These are phyloP conservation scores for Hypoxylon sp. DNA, from an alignment of 2,329 filamentous ascomycete genomes.

Conservation along the genomic window DNA sequence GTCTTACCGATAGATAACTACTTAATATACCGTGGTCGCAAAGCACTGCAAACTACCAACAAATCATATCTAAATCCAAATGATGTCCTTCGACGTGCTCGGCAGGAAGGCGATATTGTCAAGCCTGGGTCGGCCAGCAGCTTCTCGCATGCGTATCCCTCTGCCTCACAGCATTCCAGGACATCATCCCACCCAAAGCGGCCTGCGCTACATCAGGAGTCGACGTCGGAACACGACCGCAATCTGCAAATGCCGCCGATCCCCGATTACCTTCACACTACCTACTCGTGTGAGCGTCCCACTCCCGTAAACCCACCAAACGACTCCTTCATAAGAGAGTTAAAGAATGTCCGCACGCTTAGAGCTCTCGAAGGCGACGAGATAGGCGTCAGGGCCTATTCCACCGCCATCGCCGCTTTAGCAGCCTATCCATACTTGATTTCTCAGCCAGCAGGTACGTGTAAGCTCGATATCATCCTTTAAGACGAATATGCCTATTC, in stretches of 20 bases:
- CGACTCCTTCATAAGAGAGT: conserved; percentile 73
- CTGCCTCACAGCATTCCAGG: conserved; percentile 32
- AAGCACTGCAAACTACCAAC: conserved; percentile 30
- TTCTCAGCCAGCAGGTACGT: conserved; percentile 52
- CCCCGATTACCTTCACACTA: conserved; percentile 70
- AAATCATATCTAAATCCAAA: conserved; percentile 31
- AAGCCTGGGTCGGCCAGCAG: conserved; percentile 25
- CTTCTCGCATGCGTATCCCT: conserved; percentile 3
- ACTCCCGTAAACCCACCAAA: conserved; percentile 78
- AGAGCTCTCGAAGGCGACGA: conserved; percentile 77
- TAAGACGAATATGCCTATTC: conserved; percentile 26
- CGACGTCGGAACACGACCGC: conserved; percentile 80
- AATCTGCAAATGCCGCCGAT: conserved; percentile 64
- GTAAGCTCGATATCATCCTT: conserved; percentile 48
- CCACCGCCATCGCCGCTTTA: conserved; percentile 82
- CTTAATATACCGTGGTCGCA: conserved; percentile 61
- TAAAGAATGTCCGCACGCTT: conserved; percentile 77
- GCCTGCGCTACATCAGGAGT: conserved; percentile 65
- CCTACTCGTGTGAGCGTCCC: conserved; percentile 82
- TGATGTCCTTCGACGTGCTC: conserved; percentile 46
- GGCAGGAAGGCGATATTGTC: conserved; percentile 29
- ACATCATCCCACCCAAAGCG: conserved; percentile 46
- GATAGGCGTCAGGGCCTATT: conserved; percentile 85
- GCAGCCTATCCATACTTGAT: conserved; percentile 76
- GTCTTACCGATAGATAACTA: conserved; percentile 60